Evolutionary conservation across 495 filamentous ascomycete genomes (phyloP).

Genomic region (Penicillium crystallinum): DNA sequence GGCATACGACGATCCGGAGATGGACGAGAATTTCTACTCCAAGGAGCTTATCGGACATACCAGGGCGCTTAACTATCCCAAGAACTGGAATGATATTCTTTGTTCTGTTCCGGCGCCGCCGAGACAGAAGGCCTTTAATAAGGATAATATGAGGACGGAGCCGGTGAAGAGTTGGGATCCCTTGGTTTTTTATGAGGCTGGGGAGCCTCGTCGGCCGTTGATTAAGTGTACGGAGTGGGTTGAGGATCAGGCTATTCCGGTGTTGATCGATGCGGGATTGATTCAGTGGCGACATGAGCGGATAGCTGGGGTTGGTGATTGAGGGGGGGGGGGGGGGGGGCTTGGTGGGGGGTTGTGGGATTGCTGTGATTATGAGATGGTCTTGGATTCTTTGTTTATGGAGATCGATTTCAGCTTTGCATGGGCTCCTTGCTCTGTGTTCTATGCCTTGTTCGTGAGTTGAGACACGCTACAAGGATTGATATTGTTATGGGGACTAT

Average conservation of each 20-base stretch:
- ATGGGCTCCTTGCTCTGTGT: too few species aligned
- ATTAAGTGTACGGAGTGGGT: conserved; percentile 30
- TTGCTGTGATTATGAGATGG: too few species aligned
- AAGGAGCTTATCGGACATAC: conserved; percentile 18
- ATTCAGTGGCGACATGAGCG: conserved; percentile 1
- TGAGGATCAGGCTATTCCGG: conserved; percentile 20
- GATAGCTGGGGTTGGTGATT: not conserved
- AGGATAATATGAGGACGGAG: conserved; percentile 18
- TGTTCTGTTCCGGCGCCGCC: conserved; percentile 8
- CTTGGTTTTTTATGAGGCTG: conserved; percentile 19
- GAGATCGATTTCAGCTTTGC: too few species aligned
- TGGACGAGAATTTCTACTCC: conserved; percentile 11
- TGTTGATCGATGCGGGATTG: conserved; percentile 11
- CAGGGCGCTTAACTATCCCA: conserved; percentile 5
- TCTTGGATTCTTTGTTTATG: too few species aligned
- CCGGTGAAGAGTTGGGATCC: conserved; percentile 16
- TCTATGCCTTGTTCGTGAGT: too few species aligned
- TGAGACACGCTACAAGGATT: too few species aligned
- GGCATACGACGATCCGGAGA: conserved; percentile 6
- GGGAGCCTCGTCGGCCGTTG: conserved; percentile 16
- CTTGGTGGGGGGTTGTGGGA: too few species aligned
- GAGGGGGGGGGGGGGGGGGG: not conserved
- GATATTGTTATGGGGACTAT: too few species aligned
- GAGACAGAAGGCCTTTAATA: conserved; percentile 23
- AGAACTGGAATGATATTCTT: conserved; percentile 6